phyloP scores from a whole-genome alignment of 1,284 basidiomycete species.

The Lentinula novae-zelandiae region DNA sequence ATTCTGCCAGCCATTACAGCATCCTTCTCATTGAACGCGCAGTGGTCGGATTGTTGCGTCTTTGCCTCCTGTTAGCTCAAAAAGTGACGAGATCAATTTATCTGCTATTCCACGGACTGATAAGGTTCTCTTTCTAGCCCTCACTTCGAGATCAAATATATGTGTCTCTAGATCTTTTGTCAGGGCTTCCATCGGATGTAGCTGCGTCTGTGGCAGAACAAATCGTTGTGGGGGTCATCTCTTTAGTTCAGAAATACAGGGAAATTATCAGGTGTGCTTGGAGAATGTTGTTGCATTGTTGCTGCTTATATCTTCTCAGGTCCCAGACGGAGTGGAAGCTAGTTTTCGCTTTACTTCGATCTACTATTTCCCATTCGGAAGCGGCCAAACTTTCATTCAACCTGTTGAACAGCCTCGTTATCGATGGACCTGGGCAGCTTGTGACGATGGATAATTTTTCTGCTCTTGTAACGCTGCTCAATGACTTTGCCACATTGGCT shows the following conservation, averaged over 20 bases:
- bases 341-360: conserved; percentile 85
- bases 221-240: conserved; percentile 79
- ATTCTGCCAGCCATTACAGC: conserved; percentile 78
- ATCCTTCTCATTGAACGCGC: conserved; percentile 93
- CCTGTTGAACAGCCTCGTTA: conserved; percentile 61
- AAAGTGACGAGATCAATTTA: conserved; percentile 44
- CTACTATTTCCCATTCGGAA: conserved; percentile 84
- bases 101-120: conserved; percentile 15
- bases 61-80: conserved; percentile 77
- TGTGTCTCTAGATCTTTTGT: conserved; percentile 87
- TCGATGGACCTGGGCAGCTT: conserved; percentile 53
- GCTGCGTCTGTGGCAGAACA: conserved; percentile 90
- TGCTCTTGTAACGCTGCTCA: conserved; percentile 78
- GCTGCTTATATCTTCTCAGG: conserved; percentile 28
- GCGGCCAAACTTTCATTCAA: conserved; percentile 84
- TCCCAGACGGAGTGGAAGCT: conserved; percentile 97
- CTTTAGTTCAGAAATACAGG: conserved; percentile 74
- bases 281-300: neutral
- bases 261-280: conserved; percentile 63
- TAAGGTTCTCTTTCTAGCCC: conserved; percentile 20
- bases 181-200: conserved; percentile 73
- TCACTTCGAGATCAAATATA: conserved; percentile 89
- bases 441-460: conserved; percentile 79
- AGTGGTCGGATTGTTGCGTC: conserved; percentile 82
- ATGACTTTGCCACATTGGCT: conserved; percentile 83